Percentiles rank a stretch among this genome's conserved stretches.
Evolutionary conservation across 2,329 filamentous ascomycete species (phyloP).

Genomic region (Piedraia hortae): DNA sequence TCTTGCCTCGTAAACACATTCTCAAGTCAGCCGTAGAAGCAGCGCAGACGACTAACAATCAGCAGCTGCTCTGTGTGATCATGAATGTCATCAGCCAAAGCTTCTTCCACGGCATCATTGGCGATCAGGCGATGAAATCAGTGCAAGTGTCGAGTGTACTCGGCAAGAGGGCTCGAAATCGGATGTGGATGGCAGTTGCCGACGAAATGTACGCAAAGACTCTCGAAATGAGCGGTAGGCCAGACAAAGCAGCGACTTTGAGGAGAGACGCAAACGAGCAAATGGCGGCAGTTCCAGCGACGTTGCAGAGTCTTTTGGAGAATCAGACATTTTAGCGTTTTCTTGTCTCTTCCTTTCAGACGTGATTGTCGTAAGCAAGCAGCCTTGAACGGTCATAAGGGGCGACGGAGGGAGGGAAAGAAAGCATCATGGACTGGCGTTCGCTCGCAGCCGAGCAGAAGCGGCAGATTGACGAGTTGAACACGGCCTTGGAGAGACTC

Average conservation of each 20-base stretch:
- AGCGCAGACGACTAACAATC: slow-evolving; percentile 42
- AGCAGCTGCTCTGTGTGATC: slow-evolving; percentile 55
- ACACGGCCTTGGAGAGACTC: no score
- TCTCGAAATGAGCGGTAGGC: slow-evolving; percentile 37
- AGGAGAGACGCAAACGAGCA: slow-evolving; percentile 5
- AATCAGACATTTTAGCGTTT: no score
- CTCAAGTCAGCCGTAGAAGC: slow-evolving; percentile 45
- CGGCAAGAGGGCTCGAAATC: slow-evolving; percentile 22
- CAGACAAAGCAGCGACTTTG: slow-evolving; percentile 7
- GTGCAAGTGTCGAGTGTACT: slow-evolving; percentile 22
- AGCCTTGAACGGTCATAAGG: neutral
- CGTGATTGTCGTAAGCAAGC: no score
- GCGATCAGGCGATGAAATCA: slow-evolving; percentile 27
- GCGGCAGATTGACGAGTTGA: slow-evolving; percentile 1
- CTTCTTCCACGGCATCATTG: slow-evolving; percentile 60
- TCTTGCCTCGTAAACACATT: slow-evolving; percentile 52
- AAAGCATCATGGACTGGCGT: slow-evolving; percentile 1
- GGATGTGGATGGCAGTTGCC: slow-evolving; percentile 31
- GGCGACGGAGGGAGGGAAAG: no score
- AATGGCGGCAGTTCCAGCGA: slow-evolving; percentile 5
- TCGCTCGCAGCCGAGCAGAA: slow-evolving; percentile 1
- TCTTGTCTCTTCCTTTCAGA: no score
- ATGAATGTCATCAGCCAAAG: slow-evolving; percentile 62
- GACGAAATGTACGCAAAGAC: slow-evolving; percentile 53
- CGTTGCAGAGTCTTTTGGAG: no score